Evolutionary conservation across 495 filamentous ascomycete genomes (phyloP), one percentile per base, ranked within the genome.

Genomic region (Xylaria flabelliformis): DNA sequence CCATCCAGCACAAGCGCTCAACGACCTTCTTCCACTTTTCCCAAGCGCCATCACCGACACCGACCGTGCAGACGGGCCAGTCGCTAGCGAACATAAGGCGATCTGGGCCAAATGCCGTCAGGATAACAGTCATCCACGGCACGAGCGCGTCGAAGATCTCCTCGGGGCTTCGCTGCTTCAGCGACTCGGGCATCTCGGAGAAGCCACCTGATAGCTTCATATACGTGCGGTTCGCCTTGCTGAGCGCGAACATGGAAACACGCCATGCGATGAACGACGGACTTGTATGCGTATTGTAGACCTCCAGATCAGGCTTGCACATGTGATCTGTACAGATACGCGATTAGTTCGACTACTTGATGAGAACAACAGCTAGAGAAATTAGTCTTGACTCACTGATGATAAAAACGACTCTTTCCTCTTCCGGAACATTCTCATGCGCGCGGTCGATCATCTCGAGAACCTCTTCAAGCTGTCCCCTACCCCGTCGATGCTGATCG

Each of bases 121-220:
- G 83, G 0, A 93, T 79, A 6, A 88, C 86, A 58, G 88, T 85
- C 0, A 94, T 83, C 90, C 92, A 96, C 1, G 89, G 90, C 36
- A 81, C 77, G 53, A 82, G 76, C 59, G 81, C 85, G 41, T 80
- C 76, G 74, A 87, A 84, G 69, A 88, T 85, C 29, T 83, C 76
- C 15, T 87, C 82, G 69, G 86, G 76, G 3, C 80, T 79, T 56
- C 75, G 81, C 9, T 69, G 77, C 73, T 74, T 79, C 10, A 80
- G 77, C 55, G 67, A 82, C 67, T 73, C 87, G 68, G 86, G 83
- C 78, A 97, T 85, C 82, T 97, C 92, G 4, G 90, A 87, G 78
- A 97, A 95, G 48, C 81, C 86, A 13, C 94, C 94, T 32, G 91
- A 94, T n/a, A 97, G 88, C 84, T 97, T 97, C 89, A 97, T 93